A percentile compares a stretch with the other conserved stretches of the same genome.
These are phyloP conservation scores for Ramaria sp. DNA, from an alignment of 768 basidiomycete species.

Conservation along the genomic window DNA sequence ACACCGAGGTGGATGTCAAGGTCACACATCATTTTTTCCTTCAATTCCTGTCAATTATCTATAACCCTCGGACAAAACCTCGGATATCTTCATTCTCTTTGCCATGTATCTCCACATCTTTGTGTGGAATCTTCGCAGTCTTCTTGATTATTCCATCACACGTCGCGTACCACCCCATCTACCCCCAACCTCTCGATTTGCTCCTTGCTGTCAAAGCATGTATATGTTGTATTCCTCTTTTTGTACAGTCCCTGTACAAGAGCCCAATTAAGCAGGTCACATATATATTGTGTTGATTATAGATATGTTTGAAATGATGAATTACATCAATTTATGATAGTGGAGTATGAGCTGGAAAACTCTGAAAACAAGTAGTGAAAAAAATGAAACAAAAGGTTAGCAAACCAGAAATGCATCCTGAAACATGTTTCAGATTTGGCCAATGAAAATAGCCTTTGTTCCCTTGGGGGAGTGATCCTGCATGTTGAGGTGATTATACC, in stretches of 20 bases:
- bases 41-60: neutral
- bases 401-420: too few relatives aligned
- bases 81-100: neutral
- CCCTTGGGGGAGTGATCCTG: too few relatives aligned
- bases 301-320: neutral
- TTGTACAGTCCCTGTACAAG: neutral
- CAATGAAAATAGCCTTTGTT: too few relatives aligned
- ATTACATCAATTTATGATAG: too few relatives aligned
- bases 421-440: too few relatives aligned
- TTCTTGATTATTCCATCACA: neutral
- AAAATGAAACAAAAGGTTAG: too few relatives aligned
- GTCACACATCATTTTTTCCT: neutral
- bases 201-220: neutral
- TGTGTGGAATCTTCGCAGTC: neutral
- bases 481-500: too few relatives aligned
- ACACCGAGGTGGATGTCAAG: neutral
- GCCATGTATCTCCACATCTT: neutral
- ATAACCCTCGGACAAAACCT: neutral
- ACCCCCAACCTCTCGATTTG: neutral
- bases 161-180: neutral
- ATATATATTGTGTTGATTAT: neutral
- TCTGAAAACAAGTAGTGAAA: too few relatives aligned
- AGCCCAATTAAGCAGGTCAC: neutral
- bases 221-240: neutral
- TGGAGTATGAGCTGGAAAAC: too few relatives aligned